Evolutionary conservation across 257 asterid genomes (phyloP), one percentile per base, ranked within the genome.

Genomic region (Solanum peruvianum): DNA sequence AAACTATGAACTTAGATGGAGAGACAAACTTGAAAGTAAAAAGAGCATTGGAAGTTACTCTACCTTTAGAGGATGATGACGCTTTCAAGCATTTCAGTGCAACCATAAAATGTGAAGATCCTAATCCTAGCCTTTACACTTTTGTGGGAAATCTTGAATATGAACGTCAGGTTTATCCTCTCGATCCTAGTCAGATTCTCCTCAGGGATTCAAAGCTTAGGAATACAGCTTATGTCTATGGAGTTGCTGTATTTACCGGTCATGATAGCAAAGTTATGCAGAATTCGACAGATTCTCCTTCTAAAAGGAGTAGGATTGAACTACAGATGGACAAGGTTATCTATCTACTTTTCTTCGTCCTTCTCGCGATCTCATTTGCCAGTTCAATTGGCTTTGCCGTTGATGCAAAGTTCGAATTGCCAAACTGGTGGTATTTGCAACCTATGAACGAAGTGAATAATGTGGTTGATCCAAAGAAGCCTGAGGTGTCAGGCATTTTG

Each of bases 231-330:
- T 93, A 91, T 87, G 91, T 96, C 49, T 96, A 94, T 88, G 99
- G 99, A 86, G 98, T 93, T 89, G 98, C 89, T 86, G 90, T 95
- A 90, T 96, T 94, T 93, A 94, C 98, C 6, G 99, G 99, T 73
- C 94, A 90, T 86, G 99, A 96, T 89, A 96, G 97, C 92, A 96
- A 96, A 87, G 98, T 96, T 16, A 95, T 96, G 99, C 98, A 96
- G 87, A 96, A 96, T 88, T 85, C 99, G 58, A 96, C 99, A 13
- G 90, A 93, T 87, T 96, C 96, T 86, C 98, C 99, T 82, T 96
- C 99, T 12, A 96, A 96, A 90, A 93, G 99, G 89, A 96, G 99
- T 89, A 94, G 89, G 58, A 90, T 95, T 25, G 99, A 96, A 89
- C 92, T 93, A 86, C 98, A 95, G 91, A 94, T 93, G 98, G 99